Percentiles rank a stretch among this genome's conserved stretches.
Evolutionary conservation across 179 eudicot genomes (phyloP).

Genomic region (Spinacia oleracea): DNA sequence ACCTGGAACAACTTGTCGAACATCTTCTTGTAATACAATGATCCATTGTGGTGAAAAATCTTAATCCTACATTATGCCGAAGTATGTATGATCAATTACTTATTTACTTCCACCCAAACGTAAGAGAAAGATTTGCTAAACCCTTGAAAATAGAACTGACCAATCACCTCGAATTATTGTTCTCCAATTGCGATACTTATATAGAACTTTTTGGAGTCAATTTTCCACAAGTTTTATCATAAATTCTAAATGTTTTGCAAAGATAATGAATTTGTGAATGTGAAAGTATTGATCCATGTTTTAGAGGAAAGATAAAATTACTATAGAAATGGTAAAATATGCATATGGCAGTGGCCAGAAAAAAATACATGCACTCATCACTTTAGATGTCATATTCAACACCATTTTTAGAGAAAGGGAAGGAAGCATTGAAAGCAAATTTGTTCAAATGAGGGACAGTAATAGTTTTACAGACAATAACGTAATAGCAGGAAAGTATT

Average conservation of each 20-base stretch:
- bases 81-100: slow-evolving; percentile 13
- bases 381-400: background rate
- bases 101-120: background rate
- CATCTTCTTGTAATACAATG: slow-evolving; percentile 78
- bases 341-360: background rate
- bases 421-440: background rate
- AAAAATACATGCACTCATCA: background rate
- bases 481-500: background rate
- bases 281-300: background rate
- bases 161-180: background rate
- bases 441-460: background rate
- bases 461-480: too few species aligned
- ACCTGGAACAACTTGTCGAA: slow-evolving; percentile 95
- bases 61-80: slow-evolving; percentile 57
- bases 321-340: background rate
- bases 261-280: background rate
- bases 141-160: background rate
- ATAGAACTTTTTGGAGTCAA: background rate
- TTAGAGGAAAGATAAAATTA: background rate
- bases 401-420: background rate
- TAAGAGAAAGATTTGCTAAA: background rate
- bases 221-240: background rate
- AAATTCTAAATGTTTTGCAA: background rate
- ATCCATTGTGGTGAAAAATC: slow-evolving; percentile 83
- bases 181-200: background rate